Conservation (phyloP, 1,284 basidiomycete species). For the Leccinum pachyderme region DNA sequence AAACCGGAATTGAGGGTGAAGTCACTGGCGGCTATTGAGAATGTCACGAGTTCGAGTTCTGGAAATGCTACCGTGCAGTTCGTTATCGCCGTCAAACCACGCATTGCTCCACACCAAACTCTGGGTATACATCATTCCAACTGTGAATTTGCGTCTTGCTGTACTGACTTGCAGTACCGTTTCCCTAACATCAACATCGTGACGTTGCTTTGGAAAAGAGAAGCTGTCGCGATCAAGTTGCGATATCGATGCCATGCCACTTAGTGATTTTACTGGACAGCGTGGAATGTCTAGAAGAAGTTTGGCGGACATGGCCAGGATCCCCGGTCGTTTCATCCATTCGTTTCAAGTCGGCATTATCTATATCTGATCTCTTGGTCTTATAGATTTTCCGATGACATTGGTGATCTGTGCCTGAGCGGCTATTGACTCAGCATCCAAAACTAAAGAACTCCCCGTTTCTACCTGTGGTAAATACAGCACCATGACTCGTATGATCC, state of each 20-base stretch:
- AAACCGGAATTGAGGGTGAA: slow-evolving; percentile 51
- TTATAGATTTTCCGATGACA: neutral
- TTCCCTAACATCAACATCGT: neutral
- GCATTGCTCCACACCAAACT: neutral
- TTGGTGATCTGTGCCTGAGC: too few species aligned
- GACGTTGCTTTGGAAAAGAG: neutral
- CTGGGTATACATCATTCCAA: neutral
- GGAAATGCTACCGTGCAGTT: neutral
- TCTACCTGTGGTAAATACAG: too few species aligned
- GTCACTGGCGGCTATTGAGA: slow-evolving; percentile 14
- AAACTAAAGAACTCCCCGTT: too few species aligned
- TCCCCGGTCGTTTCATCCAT: neutral
- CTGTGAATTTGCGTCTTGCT: neutral
- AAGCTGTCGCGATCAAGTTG: neutral
- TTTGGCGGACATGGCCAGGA: neutral
- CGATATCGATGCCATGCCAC: too few species aligned
- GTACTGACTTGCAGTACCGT: neutral
- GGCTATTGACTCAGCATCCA: too few species aligned
- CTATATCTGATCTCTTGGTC: neutral
- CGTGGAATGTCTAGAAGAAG: neutral
- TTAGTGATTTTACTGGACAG: neutral
- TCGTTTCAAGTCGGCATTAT: neutral
- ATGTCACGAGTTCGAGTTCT: neutral
- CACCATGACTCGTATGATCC: too few species aligned
- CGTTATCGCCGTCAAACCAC: neutral